phyloP scores from a whole-genome alignment of 2,329 filamentous ascomycete genomes.

The Ophiostoma himal-ulmi region DNA sequence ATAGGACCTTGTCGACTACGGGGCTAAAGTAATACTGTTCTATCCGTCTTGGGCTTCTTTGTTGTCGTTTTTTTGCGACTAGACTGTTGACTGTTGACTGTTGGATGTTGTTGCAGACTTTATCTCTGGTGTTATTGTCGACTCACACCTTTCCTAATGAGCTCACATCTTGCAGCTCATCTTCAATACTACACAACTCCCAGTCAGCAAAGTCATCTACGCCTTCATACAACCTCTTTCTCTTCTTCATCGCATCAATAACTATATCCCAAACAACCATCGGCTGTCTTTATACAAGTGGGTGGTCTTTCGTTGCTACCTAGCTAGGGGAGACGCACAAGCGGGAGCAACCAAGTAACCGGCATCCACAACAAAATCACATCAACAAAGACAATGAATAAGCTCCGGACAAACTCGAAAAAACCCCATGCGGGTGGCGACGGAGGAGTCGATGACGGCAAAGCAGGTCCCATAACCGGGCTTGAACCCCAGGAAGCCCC shows the following conservation, averaged over 20 bases:
- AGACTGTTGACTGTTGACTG: neutral
- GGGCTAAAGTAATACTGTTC: neutral
- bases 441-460: neutral
- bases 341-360: neutral
- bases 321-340: neutral
- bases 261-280: neutral
- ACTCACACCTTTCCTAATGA: neutral
- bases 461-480: neutral
- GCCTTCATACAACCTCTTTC: neutral
- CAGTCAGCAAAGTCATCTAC: neutral
- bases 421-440: neutral
- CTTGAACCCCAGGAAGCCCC: neutral
- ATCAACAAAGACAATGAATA: neutral
- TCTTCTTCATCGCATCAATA: neutral
- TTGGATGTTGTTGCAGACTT: neutral
- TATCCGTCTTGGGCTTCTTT: neutral
- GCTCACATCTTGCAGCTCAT: neutral
- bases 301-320: neutral
- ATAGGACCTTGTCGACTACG: neutral
- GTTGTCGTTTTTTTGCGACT: neutral
- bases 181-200: neutral
- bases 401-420: neutral
- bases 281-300: neutral
- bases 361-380: neutral
- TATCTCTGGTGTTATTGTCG: neutral